Percentiles rank a stretch among this genome's conserved stretches.
Conservation (phyloP, 306 rosid genomes). For the Vigna angularis region DNA sequence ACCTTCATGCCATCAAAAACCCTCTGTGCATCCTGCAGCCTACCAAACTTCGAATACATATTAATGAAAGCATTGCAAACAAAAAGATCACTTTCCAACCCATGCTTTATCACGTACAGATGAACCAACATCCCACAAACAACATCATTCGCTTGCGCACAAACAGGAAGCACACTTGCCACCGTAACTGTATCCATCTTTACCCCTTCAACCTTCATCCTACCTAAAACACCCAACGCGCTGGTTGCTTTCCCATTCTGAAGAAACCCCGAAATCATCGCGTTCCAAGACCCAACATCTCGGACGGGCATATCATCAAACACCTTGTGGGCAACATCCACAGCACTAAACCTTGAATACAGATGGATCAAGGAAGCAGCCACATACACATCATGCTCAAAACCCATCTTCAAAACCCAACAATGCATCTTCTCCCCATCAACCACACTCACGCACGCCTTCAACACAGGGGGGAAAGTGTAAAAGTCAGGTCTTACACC, state of each 20-base stretch:
- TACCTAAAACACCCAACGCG: conserved; percentile 46
- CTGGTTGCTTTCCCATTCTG: conserved; percentile 48
- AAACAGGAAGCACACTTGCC: conserved; percentile 55
- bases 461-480: conserved; percentile 52
- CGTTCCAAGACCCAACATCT: conserved; percentile 61
- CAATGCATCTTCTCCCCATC: conserved; percentile 55
- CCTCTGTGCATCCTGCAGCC: conserved; percentile 46
- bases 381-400: conserved; percentile 56
- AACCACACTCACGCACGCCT: conserved; percentile 40
- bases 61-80: conserved; percentile 59
- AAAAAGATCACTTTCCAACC: conserved; percentile 52
- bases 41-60: conserved; percentile 55
- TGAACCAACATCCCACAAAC: conserved; percentile 53
- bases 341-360: conserved; percentile 47
- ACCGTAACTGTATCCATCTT: conserved; percentile 53
- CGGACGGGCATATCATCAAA: conserved; percentile 52
- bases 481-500: conserved; percentile 53
- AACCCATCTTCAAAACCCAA: conserved; percentile 53
- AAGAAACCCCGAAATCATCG: conserved; percentile 61
- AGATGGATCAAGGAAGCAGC: conserved; percentile 55
- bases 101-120: conserved; percentile 58
- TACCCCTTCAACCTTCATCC: conserved; percentile 45
- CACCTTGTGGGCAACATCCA: conserved; percentile 42
- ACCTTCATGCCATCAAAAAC: conserved; percentile 52
- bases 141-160: conserved; percentile 45